These are phyloP conservation scores for Funneliformis caledonium DNA, from an alignment of 371 early-diverging fungal genomes.

Conservation along the genomic window DNA sequence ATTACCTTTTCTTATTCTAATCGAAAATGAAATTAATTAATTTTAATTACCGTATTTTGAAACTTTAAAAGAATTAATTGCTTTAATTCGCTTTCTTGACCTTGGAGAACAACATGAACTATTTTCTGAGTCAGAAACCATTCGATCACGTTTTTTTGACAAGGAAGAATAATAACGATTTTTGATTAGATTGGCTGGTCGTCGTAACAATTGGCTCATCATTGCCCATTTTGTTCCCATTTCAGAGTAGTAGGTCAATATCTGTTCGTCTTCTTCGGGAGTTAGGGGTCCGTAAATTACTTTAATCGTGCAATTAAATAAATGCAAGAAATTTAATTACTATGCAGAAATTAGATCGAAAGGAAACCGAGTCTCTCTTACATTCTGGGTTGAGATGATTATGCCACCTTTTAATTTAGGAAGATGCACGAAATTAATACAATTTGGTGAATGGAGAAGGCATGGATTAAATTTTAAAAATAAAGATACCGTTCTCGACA, in stretches of 20 bases:
- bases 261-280: conserved; percentile 26
- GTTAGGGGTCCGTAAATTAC: conserved; percentile 32
- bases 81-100: conserved; percentile 8
- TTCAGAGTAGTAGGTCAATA: conserved; percentile 13
- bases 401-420: conserved; percentile 20
- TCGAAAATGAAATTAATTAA: not conserved
- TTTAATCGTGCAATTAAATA: not conserved
- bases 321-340: not conserved
- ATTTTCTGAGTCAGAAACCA: not conserved
- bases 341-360: not conserved
- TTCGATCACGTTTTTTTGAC: conserved; percentile 19
- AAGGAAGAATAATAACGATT: conserved; percentile 37
- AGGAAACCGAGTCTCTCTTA: conserved; percentile 13
- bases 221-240: conserved; percentile 37
- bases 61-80: not conserved
- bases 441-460: not conserved
- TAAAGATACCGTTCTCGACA: conserved; percentile 38
- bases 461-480: not conserved
- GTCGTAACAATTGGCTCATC: conserved; percentile 24
- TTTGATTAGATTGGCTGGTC: conserved; percentile 36
- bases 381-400: conserved; percentile 32
- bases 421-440: not conserved
- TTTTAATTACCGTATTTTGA: not conserved
- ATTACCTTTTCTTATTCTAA: not conserved
- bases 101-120: not conserved